Conservation (phyloP, 148 eudicot species). For the Rhododendron williamsianum region DNA sequence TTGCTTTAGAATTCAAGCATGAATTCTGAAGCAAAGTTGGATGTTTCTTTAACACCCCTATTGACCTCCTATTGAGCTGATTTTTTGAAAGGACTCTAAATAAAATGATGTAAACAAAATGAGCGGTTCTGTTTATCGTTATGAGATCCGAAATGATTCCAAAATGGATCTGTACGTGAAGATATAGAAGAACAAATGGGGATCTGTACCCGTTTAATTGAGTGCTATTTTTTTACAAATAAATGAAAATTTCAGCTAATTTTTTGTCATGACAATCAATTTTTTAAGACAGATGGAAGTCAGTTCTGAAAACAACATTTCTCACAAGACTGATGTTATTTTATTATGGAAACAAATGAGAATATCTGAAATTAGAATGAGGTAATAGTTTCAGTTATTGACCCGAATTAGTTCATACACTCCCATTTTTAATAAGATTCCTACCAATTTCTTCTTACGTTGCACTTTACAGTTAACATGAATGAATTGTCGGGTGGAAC, state of each 20-base stretch:
- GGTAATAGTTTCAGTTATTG: not conserved
- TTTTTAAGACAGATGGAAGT: not conserved
- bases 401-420: not conserved
- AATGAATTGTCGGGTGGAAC: not conserved
- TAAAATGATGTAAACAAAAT: too few species aligned
- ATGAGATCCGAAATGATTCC: not conserved
- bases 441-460: not conserved
- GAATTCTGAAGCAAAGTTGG: not conserved
- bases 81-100: too few species aligned
- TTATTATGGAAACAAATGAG: not conserved
- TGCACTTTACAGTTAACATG: not conserved
- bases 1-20: too few species aligned
- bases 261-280: not conserved
- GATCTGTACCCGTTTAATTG: not conserved
- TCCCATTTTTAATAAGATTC: too few species aligned
- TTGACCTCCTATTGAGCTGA: too few species aligned
- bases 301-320: not conserved
- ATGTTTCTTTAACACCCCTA: too few species aligned
- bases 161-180: not conserved
- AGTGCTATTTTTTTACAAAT: not conserved
- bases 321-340: not conserved
- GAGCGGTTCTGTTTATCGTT: too few species aligned
- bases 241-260: not conserved
- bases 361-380: not conserved
- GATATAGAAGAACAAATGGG: not conserved